Evolutionary conservation across 2,329 filamentous ascomycete species (phyloP), one percentile per base, ranked within the genome.

Genomic region (Byssothecium circinans): DNA sequence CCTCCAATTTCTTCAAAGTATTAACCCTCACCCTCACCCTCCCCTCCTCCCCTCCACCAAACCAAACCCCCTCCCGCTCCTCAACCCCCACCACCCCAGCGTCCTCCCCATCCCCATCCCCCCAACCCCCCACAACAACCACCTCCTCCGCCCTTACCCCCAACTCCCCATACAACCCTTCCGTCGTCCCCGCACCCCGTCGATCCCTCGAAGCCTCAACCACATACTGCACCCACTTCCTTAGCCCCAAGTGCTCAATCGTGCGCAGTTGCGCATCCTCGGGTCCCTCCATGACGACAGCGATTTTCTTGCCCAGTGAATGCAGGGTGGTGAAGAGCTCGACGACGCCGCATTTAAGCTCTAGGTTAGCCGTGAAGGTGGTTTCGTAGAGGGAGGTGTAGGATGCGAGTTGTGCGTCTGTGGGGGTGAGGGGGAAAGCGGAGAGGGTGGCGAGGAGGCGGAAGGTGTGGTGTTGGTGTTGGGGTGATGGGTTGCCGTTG

Each of bases 191-290:
- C n/a, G n/a, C n/a, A n/a, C n/a, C n/a, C n/a, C n/a, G n/a, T n/a
- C n/a, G n/a, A n/a, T n/a, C n/a, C n/a, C n/a, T n/a, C n/a, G n/a
- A n/a, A n/a, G n/a, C n/a, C n/a, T n/a, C n/a, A 2, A 64, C 57
- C 1, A 74, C 52, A 15, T 60, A 45, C 47, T 74, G 64, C 14
- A 70, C 42, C 27, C 58, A 64, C 0, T 47, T 32, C 32, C 17
- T 25, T 22, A 72, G 11, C 5, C 66, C 67, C 12, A 75, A 58
- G n/a, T 64, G 53, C 12, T 56, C 38, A 1, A 77, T 34, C 0
- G 76, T 75, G 57, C 75, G 71, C 50, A 74, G 65, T 44, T 80
- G 76, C 2, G 75, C 70, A 57, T 79, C 77, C 32, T 74, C 68
- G 0, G 75, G 77, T 0, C 76, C 75, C 52, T 80, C 76, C 0